A percentile compares a stretch with the other conserved stretches of the same genome.
These are phyloP conservation scores for Aspergillus carlsbadensis DNA, from an alignment of 495 filamentous ascomycete genomes.

Conservation along the genomic window DNA sequence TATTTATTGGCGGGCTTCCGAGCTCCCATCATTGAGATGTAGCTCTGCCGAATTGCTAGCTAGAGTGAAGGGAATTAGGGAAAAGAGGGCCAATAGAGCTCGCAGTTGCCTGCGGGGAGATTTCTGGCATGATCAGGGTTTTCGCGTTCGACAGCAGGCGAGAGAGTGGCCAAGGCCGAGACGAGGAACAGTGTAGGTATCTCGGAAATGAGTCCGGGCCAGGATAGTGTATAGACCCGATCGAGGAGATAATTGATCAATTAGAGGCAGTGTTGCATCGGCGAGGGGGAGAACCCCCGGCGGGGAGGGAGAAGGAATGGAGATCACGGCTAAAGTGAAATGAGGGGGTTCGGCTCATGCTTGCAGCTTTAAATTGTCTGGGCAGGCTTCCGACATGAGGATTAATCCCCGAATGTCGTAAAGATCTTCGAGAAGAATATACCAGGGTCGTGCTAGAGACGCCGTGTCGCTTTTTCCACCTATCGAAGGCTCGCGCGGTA, in stretches of 20 bases:
- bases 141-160: background rate
- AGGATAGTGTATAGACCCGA: background rate
- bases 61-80: background rate
- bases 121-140: background rate
- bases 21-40: background rate
- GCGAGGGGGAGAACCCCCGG: background rate
- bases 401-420: too few species aligned
- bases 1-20: too few species aligned
- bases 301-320: background rate
- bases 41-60: background rate
- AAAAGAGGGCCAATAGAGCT: background rate
- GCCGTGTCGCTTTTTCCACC: constrained; percentile 11
- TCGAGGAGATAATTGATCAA: constrained; percentile 4
- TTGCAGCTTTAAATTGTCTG: too few species aligned
- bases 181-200: constrained; percentile 4
- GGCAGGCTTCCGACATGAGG: too few species aligned
- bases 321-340: constrained; percentile 16
- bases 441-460: background rate
- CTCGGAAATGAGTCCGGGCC: constrained; percentile 14
- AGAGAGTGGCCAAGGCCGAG: background rate
- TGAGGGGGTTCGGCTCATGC: background rate
- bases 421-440: background rate
- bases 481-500: constrained; percentile 8
- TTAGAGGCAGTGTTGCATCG: constrained; percentile 1
- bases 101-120: background rate